Conservation (phyloP, 2,329 filamentous ascomycete species). For the Nigrospora oryzae region DNA sequence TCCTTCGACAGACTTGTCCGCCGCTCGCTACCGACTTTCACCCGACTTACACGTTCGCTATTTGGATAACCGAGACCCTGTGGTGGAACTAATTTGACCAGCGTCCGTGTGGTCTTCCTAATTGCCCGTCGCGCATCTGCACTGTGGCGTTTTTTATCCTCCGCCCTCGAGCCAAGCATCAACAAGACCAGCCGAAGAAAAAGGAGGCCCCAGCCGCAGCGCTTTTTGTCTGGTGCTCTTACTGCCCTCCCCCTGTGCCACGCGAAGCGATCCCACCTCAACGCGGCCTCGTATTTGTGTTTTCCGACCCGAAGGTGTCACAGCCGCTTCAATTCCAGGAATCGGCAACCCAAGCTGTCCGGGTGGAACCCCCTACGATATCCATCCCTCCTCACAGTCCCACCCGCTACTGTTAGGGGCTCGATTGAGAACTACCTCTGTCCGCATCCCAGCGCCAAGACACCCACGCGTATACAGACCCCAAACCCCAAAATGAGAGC, state of each 20-base stretch:
- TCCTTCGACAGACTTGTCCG: not conserved
- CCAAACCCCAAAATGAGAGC: constrained; percentile 39
- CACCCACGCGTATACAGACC: constrained; percentile 18
- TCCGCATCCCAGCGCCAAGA: constrained; percentile 14
- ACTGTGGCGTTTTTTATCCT: not conserved
- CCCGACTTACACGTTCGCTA: not conserved
- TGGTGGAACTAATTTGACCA: not conserved
- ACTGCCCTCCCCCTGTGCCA: not conserved
- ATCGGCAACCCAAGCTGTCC: no score
- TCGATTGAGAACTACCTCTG: constrained; percentile 5
- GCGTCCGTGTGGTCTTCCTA: not conserved
- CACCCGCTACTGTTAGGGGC: not conserved
- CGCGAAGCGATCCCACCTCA: not conserved
- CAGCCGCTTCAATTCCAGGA: not conserved
- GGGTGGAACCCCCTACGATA: not conserved
- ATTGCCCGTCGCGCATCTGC: not conserved
- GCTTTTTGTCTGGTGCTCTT: not conserved
- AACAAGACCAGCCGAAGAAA: not conserved
- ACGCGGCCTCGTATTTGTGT: no score
- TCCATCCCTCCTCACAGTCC: not conserved
- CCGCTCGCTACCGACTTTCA: not conserved
- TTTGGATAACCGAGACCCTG: not conserved
- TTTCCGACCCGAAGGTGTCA: constrained; percentile 1
- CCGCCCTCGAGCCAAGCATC: not conserved
- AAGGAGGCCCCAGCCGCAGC: not conserved